Evolutionary conservation across 2,329 filamentous ascomycete species (phyloP), one percentile per base, ranked within the genome.

Genomic region (Sclerotinia borealis): DNA sequence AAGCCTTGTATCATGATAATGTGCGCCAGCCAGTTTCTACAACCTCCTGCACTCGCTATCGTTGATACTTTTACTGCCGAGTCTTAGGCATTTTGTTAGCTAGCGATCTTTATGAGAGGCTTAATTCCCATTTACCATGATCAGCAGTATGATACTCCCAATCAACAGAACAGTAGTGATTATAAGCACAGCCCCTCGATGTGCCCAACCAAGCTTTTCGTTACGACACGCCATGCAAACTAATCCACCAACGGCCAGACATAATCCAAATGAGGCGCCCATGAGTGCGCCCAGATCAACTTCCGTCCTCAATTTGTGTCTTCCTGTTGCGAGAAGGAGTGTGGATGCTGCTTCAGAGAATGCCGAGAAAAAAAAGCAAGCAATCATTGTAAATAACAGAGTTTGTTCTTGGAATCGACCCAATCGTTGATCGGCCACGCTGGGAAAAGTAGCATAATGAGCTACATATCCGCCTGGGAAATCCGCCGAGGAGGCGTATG

Each of bases 241-340:
- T 8, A 91, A 78, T 1, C 81, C 88, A 15, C 82, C 78, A 52
- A 85, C 83, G 0, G 84, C 85, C 69, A 86, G 86, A 65, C 86
- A 80, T 47, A 92, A 73, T 67, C 87, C 90, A 36, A 84, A 79
- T 37, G 90, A 80, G 19, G 89, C 85, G 11, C 89, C 90, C 47
- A 91, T 79, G 1, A 90, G 80, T 2, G 90, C 88, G 10, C 87
- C 90, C 0, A 84, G 84, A 70, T 93, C 89, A 4, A 93, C 90
- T 73, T 91, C 85, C n/a, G 85, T 80, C 5, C 83, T 80, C 68
- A 88, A 80, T 73, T 84, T 88, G 72, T 85, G 87, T 52, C 84
- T 81, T 10, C 89, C 90, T 1, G 90, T 90, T 17, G 79, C 77
- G 37, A 90, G 84, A 43, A 95, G 81, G 11, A 89, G 79, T 43